Base-by-base conservation (phyloP, 1,139 yeast species). In the Saccharomyces hybrid region DNA sequence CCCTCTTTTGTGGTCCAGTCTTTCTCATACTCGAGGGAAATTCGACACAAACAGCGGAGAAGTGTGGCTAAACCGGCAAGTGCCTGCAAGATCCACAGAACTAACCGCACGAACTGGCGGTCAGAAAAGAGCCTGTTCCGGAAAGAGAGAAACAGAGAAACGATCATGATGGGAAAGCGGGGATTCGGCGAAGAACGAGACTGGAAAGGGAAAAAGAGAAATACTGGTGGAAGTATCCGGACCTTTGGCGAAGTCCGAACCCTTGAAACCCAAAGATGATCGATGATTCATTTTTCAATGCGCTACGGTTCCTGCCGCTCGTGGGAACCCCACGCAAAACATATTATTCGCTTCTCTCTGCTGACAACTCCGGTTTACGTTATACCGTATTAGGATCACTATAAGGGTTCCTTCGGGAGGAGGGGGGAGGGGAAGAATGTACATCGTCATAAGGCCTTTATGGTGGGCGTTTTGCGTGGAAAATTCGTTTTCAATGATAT, bases 21-120 rank as follows among this genome's bases (percentile, higher is more conserved):
- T 16, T 25, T 28, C n/a, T 31, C n/a, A 5, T 32, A 7, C 31
- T 28, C 38, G 49, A 31, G 34, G 34, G 49, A 31, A 28, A 28
- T 31, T 31, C 38, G 38, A n/a, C 34, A 34, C 34, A 28, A 38
- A 28, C 14, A 28, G 14, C 14, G 13, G 25, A 27, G 49, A 28
- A 31, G 34, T 13, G 49, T 47, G 38, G 49, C 44, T 38, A 38
- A 38, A 38, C 44, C n/a, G 44, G 44, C 25, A n/a, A 20, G 44
- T 38, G 44, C 44, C 44, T 38, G 44, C 44, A 20, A 38, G 44
- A 38, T 38, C 44, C 44, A 38, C 44, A 38, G 44, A 38, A 20
- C 4, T 9, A 9, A 11, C 44, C 44, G 44, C 25, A 11, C 44
- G 44, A 20, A 20, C 44, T 38, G 25, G 13, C 25, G 44, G 25